These are phyloP conservation scores for Eremochloa ophiuroides DNA, from an alignment of 176 grass and related monocot genomes.

Conservation along the genomic window DNA sequence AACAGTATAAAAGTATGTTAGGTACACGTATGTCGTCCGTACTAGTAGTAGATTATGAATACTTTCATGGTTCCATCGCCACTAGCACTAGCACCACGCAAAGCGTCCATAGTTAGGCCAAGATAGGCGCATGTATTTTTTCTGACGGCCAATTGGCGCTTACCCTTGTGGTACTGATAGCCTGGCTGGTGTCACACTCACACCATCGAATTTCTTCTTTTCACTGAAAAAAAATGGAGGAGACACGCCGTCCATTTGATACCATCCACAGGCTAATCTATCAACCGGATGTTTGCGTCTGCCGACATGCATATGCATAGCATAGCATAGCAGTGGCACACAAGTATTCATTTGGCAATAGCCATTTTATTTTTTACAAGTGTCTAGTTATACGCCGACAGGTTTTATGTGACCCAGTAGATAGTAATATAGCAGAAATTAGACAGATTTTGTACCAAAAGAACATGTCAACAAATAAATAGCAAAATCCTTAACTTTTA, in stretches of 20 bases:
- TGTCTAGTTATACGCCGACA: no score
- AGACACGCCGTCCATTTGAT: not conserved
- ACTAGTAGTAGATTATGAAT: not conserved
- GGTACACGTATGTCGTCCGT: not conserved
- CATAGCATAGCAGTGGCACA: no score
- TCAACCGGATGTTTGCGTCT: not conserved
- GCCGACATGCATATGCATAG: not conserved
- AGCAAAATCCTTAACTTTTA: no score
- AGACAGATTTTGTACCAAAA: no score
- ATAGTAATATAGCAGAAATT: no score
- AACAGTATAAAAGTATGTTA: not conserved
- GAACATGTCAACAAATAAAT: no score
- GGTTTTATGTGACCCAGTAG: no score
- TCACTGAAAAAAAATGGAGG: not conserved
- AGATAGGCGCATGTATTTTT: not conserved
- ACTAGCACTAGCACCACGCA: not conserved
- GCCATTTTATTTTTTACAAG: no score
- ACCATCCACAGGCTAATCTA: not conserved
- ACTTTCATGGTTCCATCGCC: conserved; percentile 2
- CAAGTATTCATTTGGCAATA: not conserved
- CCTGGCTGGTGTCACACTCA: not conserved
- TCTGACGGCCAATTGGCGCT: not conserved
- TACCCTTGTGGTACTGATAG: not conserved
- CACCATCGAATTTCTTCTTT: not conserved
- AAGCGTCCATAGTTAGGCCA: conserved; percentile 7